Evolutionary conservation across 1,284 basidiomycete species (phyloP), one percentile per base, ranked within the genome.

Genomic region (Ganoderma lucidum): DNA sequence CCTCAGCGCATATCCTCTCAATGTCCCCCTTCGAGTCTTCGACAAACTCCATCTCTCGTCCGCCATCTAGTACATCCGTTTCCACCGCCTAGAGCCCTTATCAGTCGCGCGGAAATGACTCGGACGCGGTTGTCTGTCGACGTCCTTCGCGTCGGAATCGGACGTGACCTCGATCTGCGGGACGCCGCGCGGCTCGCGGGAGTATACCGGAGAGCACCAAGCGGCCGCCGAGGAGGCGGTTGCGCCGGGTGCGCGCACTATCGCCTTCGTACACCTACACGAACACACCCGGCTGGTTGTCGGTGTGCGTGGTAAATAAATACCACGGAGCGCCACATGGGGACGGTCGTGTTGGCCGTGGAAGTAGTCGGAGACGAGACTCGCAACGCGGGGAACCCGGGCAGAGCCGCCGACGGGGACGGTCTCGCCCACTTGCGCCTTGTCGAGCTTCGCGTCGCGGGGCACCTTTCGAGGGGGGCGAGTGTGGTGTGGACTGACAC

Each of bases 241-340:
- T 98, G 87, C 99, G 97, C 90, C 98, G 98, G 74, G 96, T 98
- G 79, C 96, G 94, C 65, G 96, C 95, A 88, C 97, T 96, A 85
- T 99, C 98, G 85, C 97, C 97, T 88, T 99, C 97, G 85, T 90
- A 99, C 71, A 99, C 97, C 83, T 98, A 97, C 84, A 99, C 98
- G 78, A 98, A 89, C 67, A 99, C 97, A 88, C 96, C 96, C 71
- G 97, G 96, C 83, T 99, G 97, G 88, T 99, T 98, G 88, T 99
- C 97, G 75, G 96, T 93, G 87, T 97, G 97, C 58, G 98, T 99
- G 61, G 97, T 98, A 92, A 99, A 98, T 82, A 94, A 93, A 86
- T n/a, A n/a, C n/a, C n/a, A 98, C 96, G 28, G 96, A 96, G 88
- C 98, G 99, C 88, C 98, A 98, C 80, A 97, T 98, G 63, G 97